Evolutionary conservation across 495 filamentous ascomycete species (phyloP), one percentile per base, ranked within the genome.

Genomic region (Aspergillus bridgeri): DNA sequence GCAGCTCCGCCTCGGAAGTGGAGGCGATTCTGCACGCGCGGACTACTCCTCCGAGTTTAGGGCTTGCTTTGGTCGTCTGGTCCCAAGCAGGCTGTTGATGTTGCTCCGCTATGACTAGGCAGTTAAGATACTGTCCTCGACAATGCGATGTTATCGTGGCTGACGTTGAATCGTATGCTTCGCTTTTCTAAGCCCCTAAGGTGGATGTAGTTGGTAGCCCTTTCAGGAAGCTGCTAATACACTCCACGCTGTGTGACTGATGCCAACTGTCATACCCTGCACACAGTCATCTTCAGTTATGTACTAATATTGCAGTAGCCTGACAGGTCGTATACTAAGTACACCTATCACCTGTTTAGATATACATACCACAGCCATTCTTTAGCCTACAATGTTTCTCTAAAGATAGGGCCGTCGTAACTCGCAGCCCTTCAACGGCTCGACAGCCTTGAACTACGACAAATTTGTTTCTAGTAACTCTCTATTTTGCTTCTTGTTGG

Each of bases 1-100:
- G 50, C 6, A 56, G 53, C 53, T 56, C 25, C 53, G 53, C 53
- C 53, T 44, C 44, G 13, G 23, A 24, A 55, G 43, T 56, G 44
- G 53, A 42, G 43, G 24, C 24, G 46, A 27, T 44, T 19, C 53
- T 46, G 44, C 53, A 55, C 38, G 29, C 50, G 53, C 53, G 44
- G 53, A 45, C 23, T 24, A 18, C 42, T 45, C 42, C 42, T 24
- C 52, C 52, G 42, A n/a, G 22, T 8, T 11, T 51, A 11, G 9
- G n/a, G 19, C 6, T 29, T 43, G 18, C 6, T 43, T 13, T 29
- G 19, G 1, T 42, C n/a, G 22, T 22, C 18, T 49, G 47, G 17
- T n/a, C n/a, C n/a, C n/a, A n/a, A n/a, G n/a, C n/a, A n/a, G n/a
- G n/a, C n/a, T n/a, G n/a, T n/a, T n/a, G n/a, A n/a, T 9, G 52